These are phyloP conservation scores for Phaeoacremonium minimum DNA, from an alignment of 2,329 filamentous ascomycete genomes.

Conservation along the genomic window DNA sequence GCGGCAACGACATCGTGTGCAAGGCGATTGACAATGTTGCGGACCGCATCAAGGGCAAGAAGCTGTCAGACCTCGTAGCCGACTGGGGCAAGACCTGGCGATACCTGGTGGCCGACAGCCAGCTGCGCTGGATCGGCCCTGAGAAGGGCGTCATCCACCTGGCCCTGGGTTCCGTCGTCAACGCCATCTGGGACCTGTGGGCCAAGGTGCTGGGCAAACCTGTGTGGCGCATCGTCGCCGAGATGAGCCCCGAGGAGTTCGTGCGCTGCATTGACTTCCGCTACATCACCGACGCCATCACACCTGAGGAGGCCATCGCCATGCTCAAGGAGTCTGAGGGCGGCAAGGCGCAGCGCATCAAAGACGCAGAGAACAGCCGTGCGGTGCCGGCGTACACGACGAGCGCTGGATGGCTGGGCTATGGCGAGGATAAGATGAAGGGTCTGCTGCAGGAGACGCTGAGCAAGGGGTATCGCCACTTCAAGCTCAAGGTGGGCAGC, in stretches of 20 bases:
- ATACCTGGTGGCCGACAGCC: slow-evolving; percentile 84
- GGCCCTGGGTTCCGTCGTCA: slow-evolving; percentile 82
- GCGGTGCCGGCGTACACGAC: slow-evolving; percentile 92
- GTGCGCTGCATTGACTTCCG: slow-evolving; percentile 89
- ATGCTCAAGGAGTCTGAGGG: slow-evolving; percentile 62
- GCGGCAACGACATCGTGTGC: slow-evolving; percentile 91
- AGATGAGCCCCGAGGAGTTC: slow-evolving; percentile 85
- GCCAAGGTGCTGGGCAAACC: slow-evolving; percentile 82
- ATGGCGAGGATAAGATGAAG: slow-evolving; percentile 84
- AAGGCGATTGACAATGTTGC: slow-evolving; percentile 75
- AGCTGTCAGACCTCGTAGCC: slow-evolving; percentile 69
- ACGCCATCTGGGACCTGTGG: slow-evolving; percentile 95
- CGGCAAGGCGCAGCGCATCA: slow-evolving; percentile 66
- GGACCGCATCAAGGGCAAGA: slow-evolving; percentile 69
- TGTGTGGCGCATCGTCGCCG: slow-evolving; percentile 84
- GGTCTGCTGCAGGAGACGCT: slow-evolving; percentile 69
- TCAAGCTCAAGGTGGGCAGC: slow-evolving; percentile 86
- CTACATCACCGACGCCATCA: slow-evolving; percentile 92
- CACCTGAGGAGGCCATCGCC: slow-evolving; percentile 73
- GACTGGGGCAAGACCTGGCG: slow-evolving; percentile 90
- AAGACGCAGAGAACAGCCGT: slow-evolving; percentile 66
- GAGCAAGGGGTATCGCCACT: slow-evolving; percentile 72
- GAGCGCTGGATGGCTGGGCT: slow-evolving; percentile 87
- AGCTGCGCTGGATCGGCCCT: slow-evolving; percentile 89
- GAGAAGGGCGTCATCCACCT: slow-evolving; percentile 95